Base-by-base conservation (phyloP, 805 yeast species). In the Tetrapisispora nanseiensis region DNA sequence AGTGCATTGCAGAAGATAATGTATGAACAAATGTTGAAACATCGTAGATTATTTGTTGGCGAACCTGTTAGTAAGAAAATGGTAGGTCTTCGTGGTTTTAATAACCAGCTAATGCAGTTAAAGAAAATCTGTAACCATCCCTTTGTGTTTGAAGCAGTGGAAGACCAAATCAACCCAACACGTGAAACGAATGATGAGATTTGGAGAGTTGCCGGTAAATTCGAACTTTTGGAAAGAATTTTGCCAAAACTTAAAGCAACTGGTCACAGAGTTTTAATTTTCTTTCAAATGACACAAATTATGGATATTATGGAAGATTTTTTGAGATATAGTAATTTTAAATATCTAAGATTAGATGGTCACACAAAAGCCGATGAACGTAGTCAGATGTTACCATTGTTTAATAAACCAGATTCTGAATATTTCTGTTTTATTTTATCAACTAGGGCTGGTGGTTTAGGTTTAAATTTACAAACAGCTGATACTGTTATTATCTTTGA, bases 261-360 rank as follows among this genome's bases (percentile, higher is more conserved):
- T 6, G 87, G 87, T 2, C 94, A 84, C 57, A 71, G 89, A 57
- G 86, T 83, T 3, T 70, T 84, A 61, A 80, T 84, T 62, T 84
- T 84, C 55, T 84, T 84, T 68, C 94, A 84, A 64, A 84, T 84
- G 94, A 84, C 94, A 0, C 86, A 82, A 56, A 85, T 84, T 42
- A 84, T 84, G 94, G 86, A 83, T 57, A 84, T 84, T 33, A 83
- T 84, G 87, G 94, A 84, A 61, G 94, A 84, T 61, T 84, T 75
- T 59, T 67, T 84, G 54, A 70, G 89, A 51, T 71, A 74, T 63
- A 71, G 74, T 50, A 77, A 71, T 34, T 65, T 83, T 72, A 76
- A 80, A 52, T 84, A 82, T 56, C 66, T 82, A 70, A 71, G 92
- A 65, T 69, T 84, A 46, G 94, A 84, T 67, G 94, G 94, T 68